These are phyloP conservation scores for Mariannaea sp. DNA, from an alignment of 2,329 filamentous ascomycete species.

Conservation along the genomic window DNA sequence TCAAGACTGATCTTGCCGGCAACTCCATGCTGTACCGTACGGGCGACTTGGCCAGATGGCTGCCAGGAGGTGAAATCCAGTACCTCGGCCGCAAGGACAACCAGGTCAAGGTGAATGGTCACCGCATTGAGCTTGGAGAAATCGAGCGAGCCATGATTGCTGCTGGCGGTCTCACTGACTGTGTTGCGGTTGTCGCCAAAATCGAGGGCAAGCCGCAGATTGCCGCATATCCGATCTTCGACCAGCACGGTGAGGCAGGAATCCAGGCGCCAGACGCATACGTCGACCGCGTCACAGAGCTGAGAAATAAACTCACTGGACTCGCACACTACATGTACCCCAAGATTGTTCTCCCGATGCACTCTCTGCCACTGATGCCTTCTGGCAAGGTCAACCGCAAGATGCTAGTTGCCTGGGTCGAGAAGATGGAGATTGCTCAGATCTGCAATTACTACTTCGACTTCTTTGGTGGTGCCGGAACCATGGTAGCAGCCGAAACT, in stretches of 20 bases:
- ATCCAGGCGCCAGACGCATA: neutral
- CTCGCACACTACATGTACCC: conserved; percentile 36
- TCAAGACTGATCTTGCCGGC: neutral
- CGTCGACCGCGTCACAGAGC: neutral
- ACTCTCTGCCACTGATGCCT: conserved; percentile 30
- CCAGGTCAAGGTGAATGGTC: conserved; percentile 38
- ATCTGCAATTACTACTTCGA: neutral
- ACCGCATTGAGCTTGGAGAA: conserved; percentile 37
- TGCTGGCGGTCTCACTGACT: conserved; percentile 5
- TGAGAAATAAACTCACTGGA: conserved; percentile 25
- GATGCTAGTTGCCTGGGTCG: conserved; percentile 9
- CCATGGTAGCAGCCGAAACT: neutral
- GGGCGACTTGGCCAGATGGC: conserved; percentile 27
- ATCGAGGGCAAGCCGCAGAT: conserved; percentile 8
- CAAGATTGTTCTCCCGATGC: conserved; percentile 31
- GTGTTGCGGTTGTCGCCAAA: conserved; percentile 6
- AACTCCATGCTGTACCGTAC: conserved; percentile 21
- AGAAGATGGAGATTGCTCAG: neutral
- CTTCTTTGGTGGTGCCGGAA: neutral
- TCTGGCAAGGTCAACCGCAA: conserved; percentile 39
- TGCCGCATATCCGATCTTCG: neutral
- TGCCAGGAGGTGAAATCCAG: conserved; percentile 23
- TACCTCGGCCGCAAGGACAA: conserved; percentile 34
- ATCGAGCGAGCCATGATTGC: conserved; percentile 25
- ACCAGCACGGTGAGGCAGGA: neutral